Base-by-base conservation (phyloP, 2,329 filamentous ascomycete species). In the Shiraia sp. region DNA sequence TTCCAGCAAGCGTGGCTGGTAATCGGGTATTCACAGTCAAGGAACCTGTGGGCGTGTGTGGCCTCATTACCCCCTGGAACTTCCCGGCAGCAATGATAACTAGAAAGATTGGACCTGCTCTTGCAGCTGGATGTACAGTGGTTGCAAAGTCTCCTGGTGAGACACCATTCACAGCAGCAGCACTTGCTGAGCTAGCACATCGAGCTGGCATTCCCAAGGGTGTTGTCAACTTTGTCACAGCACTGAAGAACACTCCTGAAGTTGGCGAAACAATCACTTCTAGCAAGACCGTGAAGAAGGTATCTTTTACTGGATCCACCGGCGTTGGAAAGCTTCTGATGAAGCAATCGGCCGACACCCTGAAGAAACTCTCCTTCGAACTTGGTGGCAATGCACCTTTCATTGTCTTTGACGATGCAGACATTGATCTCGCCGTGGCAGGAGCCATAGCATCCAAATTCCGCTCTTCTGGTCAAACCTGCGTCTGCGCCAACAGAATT, bases 351-450 rank as follows among this genome's bases (percentile, higher is more conserved):
- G 82, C 90, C 0, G 79, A 81, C 28, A 96, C 90, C 0, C 74
- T 90, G 19, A 97, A 97, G 79, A 88, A 88, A 65, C 76, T 88
- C 1, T 93, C 88, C 0, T 87, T 96, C 68, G 92, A 97, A 68
- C 85, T 97, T 1, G 92, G 92, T 40, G 93, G 92, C 33, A 97
- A 97, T 68, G 88, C 92, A 0, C 92, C 92, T 1, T 95, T 96
- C 67, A 96, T 97, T 54, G 90, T 97, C 24, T 97, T 97, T 63
- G 90, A 97, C 62, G 92, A 97, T 62, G 88, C 92, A 14, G 89
- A 97, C 64, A 74, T 97, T 14, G 91, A 96, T 45, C 74, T 77
- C 4, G 93, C 93, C 2, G 90, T 97, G 1, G 75, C 82, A 0
- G 92, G 91, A 17, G 90, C 90, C 33, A 81, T 97, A 39, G 75